A percentile compares a stretch with the other conserved stretches of the same genome.
Conservation (phyloP, 257 asterid genomes). For the Przewalskia tangutica region DNA sequence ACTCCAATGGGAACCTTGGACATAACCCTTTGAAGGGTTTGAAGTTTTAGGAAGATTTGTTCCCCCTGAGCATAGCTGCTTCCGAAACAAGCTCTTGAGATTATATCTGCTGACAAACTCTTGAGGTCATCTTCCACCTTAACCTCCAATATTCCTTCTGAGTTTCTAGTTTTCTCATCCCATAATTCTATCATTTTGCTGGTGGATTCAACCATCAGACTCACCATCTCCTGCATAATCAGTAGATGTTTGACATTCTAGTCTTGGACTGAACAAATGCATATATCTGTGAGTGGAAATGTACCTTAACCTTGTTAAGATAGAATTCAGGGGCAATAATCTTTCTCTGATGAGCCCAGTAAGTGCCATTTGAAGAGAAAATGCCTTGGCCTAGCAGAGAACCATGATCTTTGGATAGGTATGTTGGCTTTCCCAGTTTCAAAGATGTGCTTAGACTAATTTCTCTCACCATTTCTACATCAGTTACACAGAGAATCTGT, state of each 20-base stretch:
- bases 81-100: conserved; percentile 73
- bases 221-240: conserved; percentile 38
- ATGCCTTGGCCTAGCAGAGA: conserved; percentile 69
- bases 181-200: conserved; percentile 36
- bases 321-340: conserved; percentile 65
- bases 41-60: conserved; percentile 49
- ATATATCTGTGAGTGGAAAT: not conserved
- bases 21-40: conserved; percentile 40
- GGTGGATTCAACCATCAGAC: conserved; percentile 53
- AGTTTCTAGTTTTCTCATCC: conserved; percentile 29
- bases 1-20: conserved; percentile 48
- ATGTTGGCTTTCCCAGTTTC: conserved; percentile 57
- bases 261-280: not conserved
- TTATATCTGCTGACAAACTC: conserved; percentile 59
- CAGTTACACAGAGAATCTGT: conserved; percentile 39
- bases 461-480: conserved; percentile 44
- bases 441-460: conserved; percentile 36
- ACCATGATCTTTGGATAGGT: conserved; percentile 51
- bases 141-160: conserved; percentile 26
- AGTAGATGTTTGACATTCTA: not conserved
- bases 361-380: conserved; percentile 51
- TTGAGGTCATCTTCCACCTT: conserved; percentile 48
- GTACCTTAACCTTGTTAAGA: conserved; percentile 58
- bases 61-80: conserved; percentile 49
- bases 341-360: conserved; percentile 63